These are phyloP conservation scores for Ogataea degrootiae DNA, from an alignment of 805 yeast species.

Conservation along the genomic window DNA sequence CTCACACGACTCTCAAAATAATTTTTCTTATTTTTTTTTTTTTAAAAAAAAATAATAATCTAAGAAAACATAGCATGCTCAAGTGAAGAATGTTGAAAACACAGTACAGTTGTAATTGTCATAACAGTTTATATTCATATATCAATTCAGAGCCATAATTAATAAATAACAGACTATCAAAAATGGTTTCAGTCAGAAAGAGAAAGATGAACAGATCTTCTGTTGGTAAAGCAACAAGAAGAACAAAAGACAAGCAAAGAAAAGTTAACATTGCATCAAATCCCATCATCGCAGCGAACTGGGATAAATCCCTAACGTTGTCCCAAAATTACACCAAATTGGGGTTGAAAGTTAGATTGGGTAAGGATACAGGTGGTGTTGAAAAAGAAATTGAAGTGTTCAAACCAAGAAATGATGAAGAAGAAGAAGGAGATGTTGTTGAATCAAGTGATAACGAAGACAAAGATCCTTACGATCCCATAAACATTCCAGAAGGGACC, in stretches of 20 bases:
- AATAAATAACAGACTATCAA: background rate
- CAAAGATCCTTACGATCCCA: slow-evolving; percentile 45
- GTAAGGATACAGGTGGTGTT: slow-evolving; percentile 73
- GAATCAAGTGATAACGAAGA: slow-evolving; percentile 33
- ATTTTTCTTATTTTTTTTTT: no score
- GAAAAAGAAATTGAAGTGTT: slow-evolving; percentile 50
- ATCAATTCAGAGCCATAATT: background rate
- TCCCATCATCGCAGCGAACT: slow-evolving; percentile 80
- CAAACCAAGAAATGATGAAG: slow-evolving; percentile 29
- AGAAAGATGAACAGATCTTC: slow-evolving; percentile 78
- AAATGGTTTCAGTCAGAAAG: slow-evolving; percentile 60
- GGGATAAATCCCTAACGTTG: slow-evolving; percentile 82
- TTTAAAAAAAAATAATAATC: no score
- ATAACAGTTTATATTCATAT: background rate
- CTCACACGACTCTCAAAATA: no score
- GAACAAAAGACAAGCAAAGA: slow-evolving; percentile 64
- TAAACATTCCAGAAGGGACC: slow-evolving; percentile 68
- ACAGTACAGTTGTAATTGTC: background rate
- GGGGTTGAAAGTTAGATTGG: slow-evolving; percentile 69
- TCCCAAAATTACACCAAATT: slow-evolving; percentile 81
- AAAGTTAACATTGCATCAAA: slow-evolving; percentile 63
- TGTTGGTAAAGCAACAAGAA: slow-evolving; percentile 63
- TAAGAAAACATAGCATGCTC: no score
- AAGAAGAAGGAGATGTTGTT: slow-evolving; percentile 25
- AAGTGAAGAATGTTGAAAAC: no score